A percentile compares a stretch with the other conserved stretches of the same genome.
These are phyloP conservation scores for Miamiensis avidus DNA, from an alignment of 169 alveolate species.

Conservation along the genomic window DNA sequence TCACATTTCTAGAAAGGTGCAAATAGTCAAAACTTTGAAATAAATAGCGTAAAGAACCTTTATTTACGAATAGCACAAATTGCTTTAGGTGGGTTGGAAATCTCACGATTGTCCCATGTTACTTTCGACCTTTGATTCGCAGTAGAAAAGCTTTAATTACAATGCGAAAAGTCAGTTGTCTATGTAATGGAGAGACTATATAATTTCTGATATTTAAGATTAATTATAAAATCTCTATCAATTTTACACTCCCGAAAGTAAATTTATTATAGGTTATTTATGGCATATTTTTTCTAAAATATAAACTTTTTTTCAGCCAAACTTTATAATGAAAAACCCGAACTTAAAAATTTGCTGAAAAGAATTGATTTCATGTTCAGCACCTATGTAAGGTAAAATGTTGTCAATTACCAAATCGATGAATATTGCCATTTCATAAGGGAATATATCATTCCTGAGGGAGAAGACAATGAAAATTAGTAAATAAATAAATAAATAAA, in stretches of 20 bases:
- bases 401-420: constrained; percentile 27
- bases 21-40: constrained; percentile 31
- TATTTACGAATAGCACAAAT: constrained; percentile 15
- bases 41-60: constrained; percentile 24
- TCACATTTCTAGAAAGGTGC: constrained; percentile 10
- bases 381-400: constrained; percentile 20
- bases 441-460: constrained; percentile 26
- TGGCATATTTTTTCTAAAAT: no score
- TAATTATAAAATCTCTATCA: constrained; percentile 23
- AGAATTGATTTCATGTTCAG: constrained; percentile 47
- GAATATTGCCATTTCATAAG: constrained; percentile 35
- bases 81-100: constrained; percentile 18
- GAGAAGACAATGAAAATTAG: background rate
- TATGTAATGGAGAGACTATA: constrained; percentile 30
- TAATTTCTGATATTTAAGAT: constrained; percentile 36
- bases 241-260: constrained; percentile 35
- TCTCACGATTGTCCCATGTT: constrained; percentile 25
- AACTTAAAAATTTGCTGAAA: constrained; percentile 18
- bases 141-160: constrained; percentile 16
- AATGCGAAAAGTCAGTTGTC: constrained; percentile 8
- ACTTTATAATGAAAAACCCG: no score
- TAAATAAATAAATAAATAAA: constrained; percentile 23
- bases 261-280: constrained; percentile 20
- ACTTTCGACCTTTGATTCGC: constrained; percentile 11
- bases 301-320: no score